Percentiles rank a stretch among this genome's conserved stretches.
phyloP scores from a whole-genome alignment of 768 basidiomycete species.

The Rhodotorula kratochvilovae region DNA sequence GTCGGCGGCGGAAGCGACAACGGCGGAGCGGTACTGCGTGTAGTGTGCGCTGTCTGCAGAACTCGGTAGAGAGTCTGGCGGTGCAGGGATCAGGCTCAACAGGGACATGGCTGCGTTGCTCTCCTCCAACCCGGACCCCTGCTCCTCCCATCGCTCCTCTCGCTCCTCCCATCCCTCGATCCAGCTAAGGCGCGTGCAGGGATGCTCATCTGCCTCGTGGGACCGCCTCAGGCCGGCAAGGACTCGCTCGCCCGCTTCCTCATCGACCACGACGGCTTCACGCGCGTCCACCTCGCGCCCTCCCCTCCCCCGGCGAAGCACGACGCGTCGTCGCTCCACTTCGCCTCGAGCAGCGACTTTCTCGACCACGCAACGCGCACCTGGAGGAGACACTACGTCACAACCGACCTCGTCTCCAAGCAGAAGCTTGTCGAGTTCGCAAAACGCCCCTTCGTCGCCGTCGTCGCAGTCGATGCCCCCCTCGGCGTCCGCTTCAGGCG shows the following conservation, averaged over 20 bases:
- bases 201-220: conserved; percentile 51
- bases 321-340: conserved; percentile 29
- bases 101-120: background rate
- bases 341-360: conserved; percentile 57
- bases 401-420: conserved; percentile 61
- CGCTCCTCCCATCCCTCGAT: too few relatives aligned
- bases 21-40: background rate
- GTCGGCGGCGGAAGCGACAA: background rate
- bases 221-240: conserved; percentile 50
- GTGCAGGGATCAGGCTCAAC: too few relatives aligned
- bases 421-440: conserved; percentile 63
- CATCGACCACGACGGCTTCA: conserved; percentile 45
- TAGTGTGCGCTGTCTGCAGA: background rate
- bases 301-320: too few relatives aligned
- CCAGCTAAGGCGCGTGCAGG: too few relatives aligned
- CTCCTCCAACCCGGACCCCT: background rate
- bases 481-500: conserved; percentile 64
- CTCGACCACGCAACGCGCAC: conserved; percentile 71
- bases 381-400: conserved; percentile 78
- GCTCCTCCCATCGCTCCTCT: too few relatives aligned
- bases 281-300: conserved; percentile 42
- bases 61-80: too few relatives aligned
- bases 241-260: conserved; percentile 48
- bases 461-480: conserved; percentile 79
- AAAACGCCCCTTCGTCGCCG: conserved; percentile 84